phyloP scores from a whole-genome alignment of 2,329 filamentous ascomycete genomes.

The Fusarium multiceps region DNA sequence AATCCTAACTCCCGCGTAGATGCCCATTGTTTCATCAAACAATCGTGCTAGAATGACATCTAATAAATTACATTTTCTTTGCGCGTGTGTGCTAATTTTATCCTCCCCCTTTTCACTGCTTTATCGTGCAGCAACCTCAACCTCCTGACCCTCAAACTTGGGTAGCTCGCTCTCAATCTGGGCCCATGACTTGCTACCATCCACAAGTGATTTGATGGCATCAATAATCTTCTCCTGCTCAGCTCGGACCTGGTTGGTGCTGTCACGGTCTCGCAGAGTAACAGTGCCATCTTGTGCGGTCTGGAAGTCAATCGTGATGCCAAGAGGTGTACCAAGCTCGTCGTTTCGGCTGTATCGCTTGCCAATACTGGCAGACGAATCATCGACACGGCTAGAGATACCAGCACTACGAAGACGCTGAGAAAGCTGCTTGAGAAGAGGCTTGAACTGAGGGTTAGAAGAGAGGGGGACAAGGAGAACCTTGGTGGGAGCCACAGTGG shows the following conservation, averaged over 20 bases:
- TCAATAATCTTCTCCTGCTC: conserved; percentile 82
- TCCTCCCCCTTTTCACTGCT: conserved; percentile 9
- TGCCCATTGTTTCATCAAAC: conserved; percentile 3
- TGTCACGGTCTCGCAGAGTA: conserved; percentile 90
- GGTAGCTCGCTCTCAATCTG: conserved; percentile 83
- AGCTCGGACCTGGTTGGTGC: conserved; percentile 89
- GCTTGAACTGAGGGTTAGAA: conserved; percentile 81
- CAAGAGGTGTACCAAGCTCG: conserved; percentile 93
- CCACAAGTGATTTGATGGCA: conserved; percentile 70
- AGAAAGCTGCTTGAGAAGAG: conserved; percentile 78
- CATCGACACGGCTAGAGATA: conserved; percentile 87
- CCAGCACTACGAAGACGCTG: conserved; percentile 79
- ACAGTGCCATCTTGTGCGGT: conserved; percentile 87
- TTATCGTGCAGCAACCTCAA: conserved; percentile 56
- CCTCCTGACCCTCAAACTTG: conserved; percentile 82
- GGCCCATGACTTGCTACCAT: conserved; percentile 66
- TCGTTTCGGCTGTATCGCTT: conserved; percentile 96
- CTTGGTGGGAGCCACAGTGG: conserved; percentile 89
- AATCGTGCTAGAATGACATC: conserved; percentile 18
- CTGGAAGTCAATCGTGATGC: conserved; percentile 96
- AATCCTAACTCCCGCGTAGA: conserved; percentile 22
- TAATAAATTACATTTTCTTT: conserved; percentile 41
- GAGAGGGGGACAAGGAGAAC: conserved; percentile 92
- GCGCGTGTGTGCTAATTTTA: conserved; percentile 10
- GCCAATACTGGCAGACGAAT: conserved; percentile 90